These are phyloP conservation scores for Leccinum incarnatum DNA, from an alignment of 768 basidiomycete genomes.

Conservation along the genomic window DNA sequence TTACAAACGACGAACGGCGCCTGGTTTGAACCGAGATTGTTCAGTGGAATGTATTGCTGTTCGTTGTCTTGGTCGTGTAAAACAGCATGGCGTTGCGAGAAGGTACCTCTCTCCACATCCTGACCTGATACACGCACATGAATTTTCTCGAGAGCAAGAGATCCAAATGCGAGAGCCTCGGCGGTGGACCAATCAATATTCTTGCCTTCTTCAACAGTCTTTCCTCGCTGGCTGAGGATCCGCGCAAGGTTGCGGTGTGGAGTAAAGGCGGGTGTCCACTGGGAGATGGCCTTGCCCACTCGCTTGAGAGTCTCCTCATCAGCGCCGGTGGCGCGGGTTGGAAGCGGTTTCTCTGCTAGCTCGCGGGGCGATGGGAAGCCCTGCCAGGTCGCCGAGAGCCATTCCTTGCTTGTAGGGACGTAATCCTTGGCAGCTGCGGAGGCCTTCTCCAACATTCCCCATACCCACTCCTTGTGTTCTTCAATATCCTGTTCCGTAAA, in stretches of 20 bases:
- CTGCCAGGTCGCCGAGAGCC: constrained; percentile 97
- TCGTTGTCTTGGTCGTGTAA: constrained; percentile 95
- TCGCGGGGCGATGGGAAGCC: constrained; percentile 98
- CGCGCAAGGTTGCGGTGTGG: constrained; percentile 93
- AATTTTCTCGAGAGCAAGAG: constrained; percentile 87
- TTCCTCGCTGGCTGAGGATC: constrained; percentile 84
- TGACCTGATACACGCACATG: constrained; percentile 97
- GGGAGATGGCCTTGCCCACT: constrained; percentile 84
- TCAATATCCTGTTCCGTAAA: constrained; percentile 97
- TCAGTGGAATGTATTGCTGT: constrained; percentile 84
- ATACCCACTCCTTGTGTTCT: constrained; percentile 99
- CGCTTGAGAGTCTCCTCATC: constrained; percentile 73
- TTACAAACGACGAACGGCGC: constrained; percentile 95
- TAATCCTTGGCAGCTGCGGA: constrained; percentile 95
- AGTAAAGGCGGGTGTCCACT: constrained; percentile 80
- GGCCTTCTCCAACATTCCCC: constrained; percentile 98
- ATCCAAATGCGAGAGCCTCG: constrained; percentile 94
- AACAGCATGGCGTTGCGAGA: constrained; percentile 97
- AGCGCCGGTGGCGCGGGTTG: constrained; percentile 84
- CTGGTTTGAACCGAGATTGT: constrained; percentile 83
- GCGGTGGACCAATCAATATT: constrained; percentile 99
- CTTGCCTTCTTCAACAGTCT: constrained; percentile 84
- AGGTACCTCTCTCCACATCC: constrained; percentile 98
- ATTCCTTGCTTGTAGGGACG: constrained; percentile 90
- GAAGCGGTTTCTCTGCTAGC: constrained; percentile 87